Conservation (phyloP, 148 eudicot genomes). For the Euryodendron excelsum region DNA sequence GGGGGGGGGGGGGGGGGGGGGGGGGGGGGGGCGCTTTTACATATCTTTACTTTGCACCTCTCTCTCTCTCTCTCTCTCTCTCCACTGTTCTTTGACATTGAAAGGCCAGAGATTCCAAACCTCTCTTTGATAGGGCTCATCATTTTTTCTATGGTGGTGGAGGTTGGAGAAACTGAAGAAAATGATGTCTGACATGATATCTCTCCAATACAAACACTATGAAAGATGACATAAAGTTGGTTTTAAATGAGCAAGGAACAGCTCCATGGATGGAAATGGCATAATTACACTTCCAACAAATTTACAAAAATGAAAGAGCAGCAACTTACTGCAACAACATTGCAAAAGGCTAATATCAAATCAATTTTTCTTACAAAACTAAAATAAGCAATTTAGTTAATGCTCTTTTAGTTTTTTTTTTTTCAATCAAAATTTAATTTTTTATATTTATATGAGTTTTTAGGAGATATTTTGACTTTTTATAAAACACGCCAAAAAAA, state of each 20-base stretch:
- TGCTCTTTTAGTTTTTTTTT: no score
- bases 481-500: no score
- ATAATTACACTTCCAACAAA: constrained; percentile 6
- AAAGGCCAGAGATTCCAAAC: constrained; percentile 22
- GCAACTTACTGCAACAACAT: background rate
- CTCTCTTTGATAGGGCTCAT: background rate
- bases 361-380: background rate
- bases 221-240: constrained; percentile 27
- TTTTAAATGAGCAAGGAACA: constrained; percentile 1
- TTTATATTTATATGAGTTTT: no score
- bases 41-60: no score
- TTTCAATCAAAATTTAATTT: no score
- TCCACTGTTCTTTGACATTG: constrained; percentile 8
- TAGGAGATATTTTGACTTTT: no score
- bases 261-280: constrained; percentile 13
- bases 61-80: background rate
- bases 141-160: constrained; percentile 11
- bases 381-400: no score
- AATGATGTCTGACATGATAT: constrained; percentile 26
- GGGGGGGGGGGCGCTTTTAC: no score
- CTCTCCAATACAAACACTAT: constrained; percentile 4
- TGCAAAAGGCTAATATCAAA: background rate
- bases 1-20: no score
- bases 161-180: constrained; percentile 18
- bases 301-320: background rate